These are phyloP conservation scores for Lentinula guzmanii DNA, from an alignment of 768 basidiomycete genomes.

Conservation along the genomic window DNA sequence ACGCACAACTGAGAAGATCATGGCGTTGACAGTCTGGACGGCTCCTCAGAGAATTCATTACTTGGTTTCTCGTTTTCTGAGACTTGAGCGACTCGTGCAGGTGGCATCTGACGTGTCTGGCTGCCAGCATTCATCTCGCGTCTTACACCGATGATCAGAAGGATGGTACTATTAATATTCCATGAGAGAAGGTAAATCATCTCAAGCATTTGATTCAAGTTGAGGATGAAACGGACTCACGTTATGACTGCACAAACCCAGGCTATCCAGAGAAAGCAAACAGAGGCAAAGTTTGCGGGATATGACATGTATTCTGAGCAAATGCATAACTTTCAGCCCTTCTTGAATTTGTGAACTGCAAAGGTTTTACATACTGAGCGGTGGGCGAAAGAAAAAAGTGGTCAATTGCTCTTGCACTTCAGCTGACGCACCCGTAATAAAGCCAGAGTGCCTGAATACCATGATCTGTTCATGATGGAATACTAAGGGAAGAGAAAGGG, in stretches of 20 bases:
- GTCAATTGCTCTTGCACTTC: background rate
- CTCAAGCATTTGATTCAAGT: no score
- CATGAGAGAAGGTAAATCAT: background rate
- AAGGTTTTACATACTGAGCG: background rate
- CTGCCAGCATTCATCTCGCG: background rate
- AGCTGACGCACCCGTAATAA: background rate
- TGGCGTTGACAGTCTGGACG: background rate
- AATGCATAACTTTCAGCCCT: no score
- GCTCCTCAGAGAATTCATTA: background rate
- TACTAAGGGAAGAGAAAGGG: background rate
- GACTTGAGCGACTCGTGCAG: background rate
- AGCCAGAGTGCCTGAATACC: background rate
- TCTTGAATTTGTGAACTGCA: background rate
- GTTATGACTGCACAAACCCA: background rate
- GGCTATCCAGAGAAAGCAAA: background rate
- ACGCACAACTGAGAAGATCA: background rate
- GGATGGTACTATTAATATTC: background rate
- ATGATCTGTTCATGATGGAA: background rate
- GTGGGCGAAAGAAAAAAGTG: background rate
- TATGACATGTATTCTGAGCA: background rate
- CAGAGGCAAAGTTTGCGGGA: background rate
- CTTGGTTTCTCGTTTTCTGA: background rate
- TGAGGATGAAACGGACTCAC: background rate
- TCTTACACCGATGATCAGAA: background rate
- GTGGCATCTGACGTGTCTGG: background rate